Conservation (phyloP, 1,139 yeast genomes). For the Scheffersomyces segobiensis region DNA sequence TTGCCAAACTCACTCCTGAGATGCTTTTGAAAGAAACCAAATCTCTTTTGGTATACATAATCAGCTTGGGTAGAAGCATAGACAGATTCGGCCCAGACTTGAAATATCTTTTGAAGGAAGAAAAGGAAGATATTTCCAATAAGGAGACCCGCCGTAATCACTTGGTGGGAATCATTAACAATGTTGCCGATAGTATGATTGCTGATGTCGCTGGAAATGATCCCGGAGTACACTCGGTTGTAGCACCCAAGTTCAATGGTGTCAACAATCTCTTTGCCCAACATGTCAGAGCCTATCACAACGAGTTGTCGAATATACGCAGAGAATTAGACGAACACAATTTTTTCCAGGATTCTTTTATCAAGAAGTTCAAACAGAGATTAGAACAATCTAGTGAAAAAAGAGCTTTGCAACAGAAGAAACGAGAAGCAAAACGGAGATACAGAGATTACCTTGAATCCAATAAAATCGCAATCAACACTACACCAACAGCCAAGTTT, state of each 20-base stretch:
- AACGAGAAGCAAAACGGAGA: conserved; percentile 2
- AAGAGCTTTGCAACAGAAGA: background rate
- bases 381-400: conserved; percentile 1
- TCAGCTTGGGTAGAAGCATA: conserved; percentile 12
- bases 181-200: conserved; percentile 26
- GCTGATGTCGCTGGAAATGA: background rate
- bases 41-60: conserved; percentile 20
- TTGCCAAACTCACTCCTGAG: conserved; percentile 15
- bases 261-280: conserved; percentile 23
- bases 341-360: conserved; percentile 20
- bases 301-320: conserved; percentile 27
- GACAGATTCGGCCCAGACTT: conserved; percentile 1
- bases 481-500: conserved; percentile 12
- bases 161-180: conserved; percentile 33
- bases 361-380: conserved; percentile 7
- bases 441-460: conserved; percentile 6
- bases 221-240: background rate
- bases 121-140: conserved; percentile 11
- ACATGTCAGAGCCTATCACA: conserved; percentile 27
- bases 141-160: conserved; percentile 27
- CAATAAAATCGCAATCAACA: conserved; percentile 16
- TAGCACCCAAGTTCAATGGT: background rate
- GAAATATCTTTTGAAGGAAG: conserved; percentile 4
- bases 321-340: conserved; percentile 33
- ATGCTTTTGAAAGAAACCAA: conserved; percentile 22